These are phyloP conservation scores for Cyanophora paradoxa DNA, from an alignment of 78 protist species.

Conservation along the genomic window DNA sequence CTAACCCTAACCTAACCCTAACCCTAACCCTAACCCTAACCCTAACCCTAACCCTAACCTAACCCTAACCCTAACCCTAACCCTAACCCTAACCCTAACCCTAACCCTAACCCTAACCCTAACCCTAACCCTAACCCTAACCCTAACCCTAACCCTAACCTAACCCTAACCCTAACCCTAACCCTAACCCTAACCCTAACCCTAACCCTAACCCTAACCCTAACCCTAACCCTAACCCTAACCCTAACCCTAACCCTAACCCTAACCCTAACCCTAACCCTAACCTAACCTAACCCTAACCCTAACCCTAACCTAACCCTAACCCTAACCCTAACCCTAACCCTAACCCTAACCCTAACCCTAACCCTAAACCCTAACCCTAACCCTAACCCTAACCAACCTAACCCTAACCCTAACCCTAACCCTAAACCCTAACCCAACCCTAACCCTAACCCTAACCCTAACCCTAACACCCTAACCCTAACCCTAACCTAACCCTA, in stretches of 20 bases:
- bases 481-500: too few relatives aligned
- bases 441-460: too few relatives aligned
- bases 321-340: slow-evolving; percentile 17
- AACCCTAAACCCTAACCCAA: slow-evolving; percentile 1
- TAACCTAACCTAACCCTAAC: too few relatives aligned
- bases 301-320: too few relatives aligned
- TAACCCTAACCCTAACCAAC: slow-evolving; percentile 31
- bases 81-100: slow-evolving; percentile 31
- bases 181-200: slow-evolving; percentile 30
- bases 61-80: too few relatives aligned
- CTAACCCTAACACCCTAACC: too few relatives aligned
- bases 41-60: too few relatives aligned
- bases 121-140: slow-evolving; percentile 23
- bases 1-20: too few relatives aligned
- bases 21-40: too few relatives aligned
- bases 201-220: slow-evolving; percentile 31
- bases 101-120: slow-evolving; percentile 31
- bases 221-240: slow-evolving; percentile 30
- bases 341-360: slow-evolving; percentile 31
- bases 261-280: slow-evolving; percentile 31
- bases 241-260: slow-evolving; percentile 31
- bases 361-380: slow-evolving; percentile 31
- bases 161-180: too few relatives aligned
- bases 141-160: too few relatives aligned
- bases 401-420: too few relatives aligned